phyloP scores from a whole-genome alignment of 1,284 basidiomycete genomes.

The Inonotus hispidus region DNA sequence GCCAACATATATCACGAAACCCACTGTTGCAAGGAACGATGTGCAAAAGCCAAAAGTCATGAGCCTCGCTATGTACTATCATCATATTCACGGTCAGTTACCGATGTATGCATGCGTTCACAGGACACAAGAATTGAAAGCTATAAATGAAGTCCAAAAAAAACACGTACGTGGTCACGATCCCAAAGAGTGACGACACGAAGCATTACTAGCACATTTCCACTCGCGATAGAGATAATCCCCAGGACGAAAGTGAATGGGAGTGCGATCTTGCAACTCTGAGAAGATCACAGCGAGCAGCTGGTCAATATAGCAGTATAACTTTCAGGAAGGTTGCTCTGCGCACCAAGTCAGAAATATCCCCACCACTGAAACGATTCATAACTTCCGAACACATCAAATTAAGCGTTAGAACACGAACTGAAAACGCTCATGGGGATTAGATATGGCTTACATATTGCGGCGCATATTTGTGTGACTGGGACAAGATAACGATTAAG shows the following conservation, averaged over 20 bases:
- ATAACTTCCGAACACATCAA: not conserved
- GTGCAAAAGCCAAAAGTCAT: constrained; percentile 5
- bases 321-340: too few species aligned
- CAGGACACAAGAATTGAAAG: too few species aligned
- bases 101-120: too few species aligned
- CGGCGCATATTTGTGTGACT: constrained; percentile 4
- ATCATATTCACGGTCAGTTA: not conserved
- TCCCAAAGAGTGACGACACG: constrained; percentile 17
- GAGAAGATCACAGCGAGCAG: too few species aligned
- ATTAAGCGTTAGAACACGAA: not conserved
- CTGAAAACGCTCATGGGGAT: not conserved
- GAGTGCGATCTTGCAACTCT: constrained; percentile 9
- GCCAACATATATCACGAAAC: constrained; percentile 2
- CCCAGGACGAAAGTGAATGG: constrained; percentile 2
- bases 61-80: constrained; percentile 1
- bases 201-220: constrained; percentile 16
- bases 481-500: constrained; percentile 21
- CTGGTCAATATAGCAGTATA: too few species aligned
- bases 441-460: constrained; percentile 5
- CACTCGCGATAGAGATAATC: constrained; percentile 8
- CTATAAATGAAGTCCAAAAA: not conserved
- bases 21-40: constrained; percentile 7
- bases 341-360: not conserved
- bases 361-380: not conserved
- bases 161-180: constrained; percentile 12